Base-by-base conservation (phyloP, 1,139 yeast genomes). In the Scheffersomyces parashehatae region DNA sequence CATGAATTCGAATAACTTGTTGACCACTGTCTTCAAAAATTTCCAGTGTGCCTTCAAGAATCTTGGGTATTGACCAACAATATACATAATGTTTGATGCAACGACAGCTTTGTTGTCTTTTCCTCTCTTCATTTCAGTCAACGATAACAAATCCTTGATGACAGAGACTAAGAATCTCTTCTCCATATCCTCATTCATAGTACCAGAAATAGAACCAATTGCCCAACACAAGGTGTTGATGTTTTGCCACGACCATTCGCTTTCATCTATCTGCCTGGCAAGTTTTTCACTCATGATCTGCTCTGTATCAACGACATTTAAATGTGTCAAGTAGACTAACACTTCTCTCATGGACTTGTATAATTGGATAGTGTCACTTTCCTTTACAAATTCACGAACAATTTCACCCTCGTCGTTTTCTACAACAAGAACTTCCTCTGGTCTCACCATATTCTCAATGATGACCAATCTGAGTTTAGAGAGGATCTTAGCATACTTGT, bases 221-320 rank as follows among this genome's bases (percentile, higher is more conserved):
- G 99, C 99, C 99, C 99, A 93, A 74, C 99, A 93, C 53, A 93
- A 75, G 2, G 98, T 93, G 65, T 93, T 93, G 58, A 93, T 87
- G 62, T 91, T 93, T 65, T 90, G 95, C 98, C 99, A 93, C 30
- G 98, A 91, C 99, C 99, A 93, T 70, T 95, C 99, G 48, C 88
- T 77, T 44, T 95, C 99, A 67, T 93, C 99, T 44, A 91, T 85
- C 72, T 93, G 99, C 59, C 86, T 82, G 3, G 95, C 86, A 52
- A 93, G 79, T 68, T 95, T 93, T 50, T 85, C 89, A 49, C 83
- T 85, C 98, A 93, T 90, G 56, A 93, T 93, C 52, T 82, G 82
- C 62, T 93, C 97, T 9, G 98, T 95, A 66, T 93, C 97, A 49
- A 86, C 80, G 35, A 93, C 98, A 64, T 93, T 95, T 64, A 95